These are phyloP conservation scores for Fusarium zealandicum DNA, from an alignment of 2,329 filamentous ascomycete genomes.

Conservation along the genomic window DNA sequence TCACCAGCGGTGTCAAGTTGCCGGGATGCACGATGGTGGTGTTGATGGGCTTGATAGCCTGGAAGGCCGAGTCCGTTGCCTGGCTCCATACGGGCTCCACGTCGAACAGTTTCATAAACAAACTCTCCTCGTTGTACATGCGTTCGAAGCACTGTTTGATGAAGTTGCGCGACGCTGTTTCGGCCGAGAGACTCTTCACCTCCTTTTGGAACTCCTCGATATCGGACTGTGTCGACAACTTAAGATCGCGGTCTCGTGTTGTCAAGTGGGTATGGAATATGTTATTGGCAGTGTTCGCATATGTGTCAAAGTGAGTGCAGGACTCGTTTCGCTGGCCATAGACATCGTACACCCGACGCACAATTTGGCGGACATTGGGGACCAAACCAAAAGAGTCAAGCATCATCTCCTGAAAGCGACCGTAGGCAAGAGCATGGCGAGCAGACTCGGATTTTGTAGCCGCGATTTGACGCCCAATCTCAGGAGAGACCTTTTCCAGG, in stretches of 20 bases:
- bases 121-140: conserved; percentile 60
- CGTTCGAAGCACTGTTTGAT: conserved; percentile 68
- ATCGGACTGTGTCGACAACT: conserved; percentile 60
- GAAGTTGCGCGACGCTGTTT: conserved; percentile 64
- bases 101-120: conserved; percentile 64
- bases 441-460: conserved; percentile 66
- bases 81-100: conserved; percentile 62
- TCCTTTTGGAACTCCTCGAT: conserved; percentile 62
- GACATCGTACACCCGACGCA: conserved; percentile 60
- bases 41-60: conserved; percentile 57
- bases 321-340: conserved; percentile 55
- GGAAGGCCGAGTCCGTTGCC: conserved; percentile 58
- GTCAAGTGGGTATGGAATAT: conserved; percentile 62
- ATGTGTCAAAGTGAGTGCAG: conserved; percentile 58
- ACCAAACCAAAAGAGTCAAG: conserved; percentile 63
- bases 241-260: conserved; percentile 61
- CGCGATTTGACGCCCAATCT: conserved; percentile 62
- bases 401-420: conserved; percentile 65
- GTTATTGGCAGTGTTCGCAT: conserved; percentile 61
- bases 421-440: conserved; percentile 65
- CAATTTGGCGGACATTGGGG: conserved; percentile 62
- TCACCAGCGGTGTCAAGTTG: conserved; percentile 61
- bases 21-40: conserved; percentile 61
- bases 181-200: conserved; percentile 56
- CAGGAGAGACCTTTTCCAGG: conserved; percentile 60